These are phyloP conservation scores for Penicillium soppii DNA, from an alignment of 495 filamentous ascomycete species.

Conservation along the genomic window DNA sequence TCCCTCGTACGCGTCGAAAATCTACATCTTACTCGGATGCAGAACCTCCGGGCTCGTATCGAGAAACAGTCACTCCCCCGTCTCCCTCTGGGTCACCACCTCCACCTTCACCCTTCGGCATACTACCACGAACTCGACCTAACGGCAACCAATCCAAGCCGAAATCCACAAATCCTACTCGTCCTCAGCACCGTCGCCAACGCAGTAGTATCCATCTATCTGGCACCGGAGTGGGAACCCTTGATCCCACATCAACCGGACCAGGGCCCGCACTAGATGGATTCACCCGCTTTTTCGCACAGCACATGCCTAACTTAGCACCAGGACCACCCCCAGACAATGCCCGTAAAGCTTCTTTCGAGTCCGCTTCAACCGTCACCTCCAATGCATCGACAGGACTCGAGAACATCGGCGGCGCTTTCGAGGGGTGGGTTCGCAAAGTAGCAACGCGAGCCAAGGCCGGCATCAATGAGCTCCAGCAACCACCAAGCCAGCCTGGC, in stretches of 20 bases:
- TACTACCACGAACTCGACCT: conserved; percentile 18
- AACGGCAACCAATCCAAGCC: conserved; percentile 21
- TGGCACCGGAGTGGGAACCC: conserved; percentile 81
- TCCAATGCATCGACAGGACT: conserved; percentile 57
- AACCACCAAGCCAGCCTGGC: conserved; percentile 30
- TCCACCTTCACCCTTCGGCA: conserved; percentile 22
- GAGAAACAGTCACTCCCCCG: conserved; percentile 35
- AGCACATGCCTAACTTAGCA: conserved; percentile 71
- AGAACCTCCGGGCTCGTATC: conserved; percentile 36
- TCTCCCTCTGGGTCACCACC: conserved; percentile 33
- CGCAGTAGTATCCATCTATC: conserved; percentile 54
- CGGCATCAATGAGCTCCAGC: conserved; percentile 42
- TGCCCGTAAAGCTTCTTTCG: conserved; percentile 38
- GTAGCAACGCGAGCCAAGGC: conserved; percentile 57
- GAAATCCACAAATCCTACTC: conserved; percentile 13
- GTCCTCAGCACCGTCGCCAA: conserved; percentile 36
- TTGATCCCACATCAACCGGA: conserved; percentile 62
- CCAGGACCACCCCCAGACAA: conserved; percentile 33
- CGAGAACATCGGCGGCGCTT: conserved; percentile 78
- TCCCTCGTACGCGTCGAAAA: conserved; percentile 88
- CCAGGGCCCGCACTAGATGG: conserved; percentile 81
- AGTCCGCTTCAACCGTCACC: conserved; percentile 39
- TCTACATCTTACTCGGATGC: conserved; percentile 52
- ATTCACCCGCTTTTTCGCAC: conserved; percentile 74
- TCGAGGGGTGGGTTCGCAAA: conserved; percentile 87